These are phyloP conservation scores for Paspalum notatum DNA, from an alignment of 176 grass and related monocot species.

Conservation along the genomic window DNA sequence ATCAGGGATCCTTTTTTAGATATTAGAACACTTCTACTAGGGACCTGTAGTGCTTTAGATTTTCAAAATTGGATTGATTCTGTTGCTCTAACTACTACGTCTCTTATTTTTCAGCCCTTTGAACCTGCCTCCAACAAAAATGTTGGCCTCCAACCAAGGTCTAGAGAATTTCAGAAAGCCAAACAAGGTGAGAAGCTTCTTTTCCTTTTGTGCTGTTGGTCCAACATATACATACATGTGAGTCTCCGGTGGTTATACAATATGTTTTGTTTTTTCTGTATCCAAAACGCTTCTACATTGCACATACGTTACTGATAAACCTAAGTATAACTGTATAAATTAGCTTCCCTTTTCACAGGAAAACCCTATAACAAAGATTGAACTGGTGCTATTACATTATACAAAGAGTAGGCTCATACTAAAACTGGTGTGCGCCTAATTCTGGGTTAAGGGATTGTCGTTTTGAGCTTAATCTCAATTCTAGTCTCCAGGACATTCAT, in stretches of 20 bases:
- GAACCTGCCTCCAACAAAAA: conserved; percentile 65
- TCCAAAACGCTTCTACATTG: conserved; percentile 15
- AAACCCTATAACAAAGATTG: not conserved
- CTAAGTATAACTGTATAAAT: not conserved
- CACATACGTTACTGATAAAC: conserved; percentile 15
- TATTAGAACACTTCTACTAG: not conserved
- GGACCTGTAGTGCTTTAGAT: conserved; percentile 31
- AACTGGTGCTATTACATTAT: conserved; percentile 6
- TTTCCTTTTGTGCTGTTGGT: conserved; percentile 17
- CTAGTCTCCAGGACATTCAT: not conserved
- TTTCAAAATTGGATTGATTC: conserved; percentile 34
- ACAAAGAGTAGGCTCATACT: not conserved
- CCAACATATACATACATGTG: conserved; percentile 5
- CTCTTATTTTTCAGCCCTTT: conserved; percentile 52
- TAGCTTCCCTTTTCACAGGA: not conserved
- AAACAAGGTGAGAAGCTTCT: conserved; percentile 51
- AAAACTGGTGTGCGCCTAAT: not conserved
- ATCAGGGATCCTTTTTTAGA: not conserved
- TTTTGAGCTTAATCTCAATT: conserved; percentile 11
- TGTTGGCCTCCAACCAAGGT: conserved; percentile 37
- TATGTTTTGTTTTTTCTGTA: not conserved
- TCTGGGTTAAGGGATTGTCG: not conserved
- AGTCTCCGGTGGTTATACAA: conserved; percentile 13
- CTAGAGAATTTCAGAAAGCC: conserved; percentile 41
- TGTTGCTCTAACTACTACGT: conserved; percentile 23